Evolutionary conservation across 2,329 filamentous ascomycete genomes (phyloP).

Genomic region (Microdochium bolleyi): DNA sequence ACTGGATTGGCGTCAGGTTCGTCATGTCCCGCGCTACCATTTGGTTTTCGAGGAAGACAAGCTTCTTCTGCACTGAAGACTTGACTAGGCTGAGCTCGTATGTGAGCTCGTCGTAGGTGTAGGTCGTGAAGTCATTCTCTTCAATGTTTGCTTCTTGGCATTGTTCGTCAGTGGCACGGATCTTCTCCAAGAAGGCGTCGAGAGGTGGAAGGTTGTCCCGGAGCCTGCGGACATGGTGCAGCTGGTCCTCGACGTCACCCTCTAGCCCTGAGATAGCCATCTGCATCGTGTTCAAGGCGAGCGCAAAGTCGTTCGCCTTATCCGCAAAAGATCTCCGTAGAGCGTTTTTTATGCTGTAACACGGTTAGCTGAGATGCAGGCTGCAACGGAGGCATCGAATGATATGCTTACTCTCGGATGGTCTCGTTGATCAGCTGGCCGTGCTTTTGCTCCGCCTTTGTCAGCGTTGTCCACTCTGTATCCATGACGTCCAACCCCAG

Average conservation of each 20-base stretch:
- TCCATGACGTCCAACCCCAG: slow-evolving; percentile 78
- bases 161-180: slow-evolving; percentile 77
- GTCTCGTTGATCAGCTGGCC: slow-evolving; percentile 97
- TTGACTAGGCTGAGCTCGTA: slow-evolving; percentile 92
- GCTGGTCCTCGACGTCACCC: slow-evolving; percentile 91
- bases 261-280: slow-evolving; percentile 94
- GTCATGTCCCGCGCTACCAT: slow-evolving; percentile 98
- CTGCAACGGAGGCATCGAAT: background rate
- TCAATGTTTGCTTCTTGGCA: slow-evolving; percentile 97
- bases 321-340: slow-evolving; percentile 90
- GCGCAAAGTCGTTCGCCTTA: slow-evolving; percentile 96
- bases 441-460: slow-evolving; percentile 76
- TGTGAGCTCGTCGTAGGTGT: slow-evolving; percentile 90
- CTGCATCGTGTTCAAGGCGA: slow-evolving; percentile 91
- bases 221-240: slow-evolving; percentile 77
- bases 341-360: slow-evolving; percentile 77
- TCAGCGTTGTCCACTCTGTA: slow-evolving; percentile 69
- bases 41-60: slow-evolving; percentile 95
- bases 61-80: slow-evolving; percentile 88
- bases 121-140: slow-evolving; percentile 99
- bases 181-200: slow-evolving; percentile 85
- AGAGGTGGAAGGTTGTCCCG: slow-evolving; percentile 80
- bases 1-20: slow-evolving; percentile 93
- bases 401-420: slow-evolving; percentile 69
- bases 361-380: slow-evolving; percentile 11